These are phyloP conservation scores for Blastobotrys capitulatus DNA, from an alignment of 1,139 yeast genomes.

Conservation along the genomic window DNA sequence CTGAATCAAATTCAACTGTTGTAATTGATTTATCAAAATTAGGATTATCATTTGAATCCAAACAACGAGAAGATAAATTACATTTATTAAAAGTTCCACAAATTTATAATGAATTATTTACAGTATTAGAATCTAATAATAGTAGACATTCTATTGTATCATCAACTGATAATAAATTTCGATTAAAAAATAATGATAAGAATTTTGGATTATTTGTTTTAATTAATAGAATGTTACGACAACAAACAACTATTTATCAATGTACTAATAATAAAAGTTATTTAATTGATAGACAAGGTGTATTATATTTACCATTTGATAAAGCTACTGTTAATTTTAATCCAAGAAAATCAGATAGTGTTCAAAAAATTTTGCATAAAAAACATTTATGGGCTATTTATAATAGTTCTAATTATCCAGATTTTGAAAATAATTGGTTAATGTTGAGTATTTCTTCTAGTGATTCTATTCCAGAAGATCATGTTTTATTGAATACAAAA, in stretches of 20 bases:
- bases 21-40: constrained; percentile 1
- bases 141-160: background rate
- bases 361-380: constrained; percentile 4
- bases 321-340: constrained; percentile 1
- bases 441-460: background rate
- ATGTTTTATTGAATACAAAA: background rate
- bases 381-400: constrained; percentile 9
- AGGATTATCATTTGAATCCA: background rate
- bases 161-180: background rate
- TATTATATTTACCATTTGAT: constrained; percentile 9
- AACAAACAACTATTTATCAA: constrained; percentile 5
- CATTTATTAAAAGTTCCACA: background rate
- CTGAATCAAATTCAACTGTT: background rate
- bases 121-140: background rate
- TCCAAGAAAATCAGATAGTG: constrained; percentile 7
- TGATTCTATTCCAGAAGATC: background rate
- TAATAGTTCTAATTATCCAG: background rate
- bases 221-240: constrained; percentile 1
- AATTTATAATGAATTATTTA: background rate
- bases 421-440: constrained; percentile 6
- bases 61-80: background rate
- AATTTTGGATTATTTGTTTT: constrained; percentile 5
- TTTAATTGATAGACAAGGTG: constrained; percentile 9
- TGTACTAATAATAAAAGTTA: constrained; percentile 1
- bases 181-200: background rate